Evolutionary conservation across 2,329 filamentous ascomycete species (phyloP).

Genomic region (Diaporthe batatas): DNA sequence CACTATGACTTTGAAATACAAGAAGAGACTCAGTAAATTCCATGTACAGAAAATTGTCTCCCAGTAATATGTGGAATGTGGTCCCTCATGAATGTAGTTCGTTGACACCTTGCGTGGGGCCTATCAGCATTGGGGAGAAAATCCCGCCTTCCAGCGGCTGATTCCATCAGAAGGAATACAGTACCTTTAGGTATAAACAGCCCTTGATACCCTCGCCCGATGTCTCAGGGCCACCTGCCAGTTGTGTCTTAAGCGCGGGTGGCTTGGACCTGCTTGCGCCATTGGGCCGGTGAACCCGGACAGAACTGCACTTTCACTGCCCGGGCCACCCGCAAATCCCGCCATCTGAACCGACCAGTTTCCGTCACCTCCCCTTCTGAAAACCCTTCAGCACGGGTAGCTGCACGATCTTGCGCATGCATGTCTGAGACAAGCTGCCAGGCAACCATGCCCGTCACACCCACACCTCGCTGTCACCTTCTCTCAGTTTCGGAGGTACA

Average conservation of each 20-base stretch:
- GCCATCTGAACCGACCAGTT: not conserved
- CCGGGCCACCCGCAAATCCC: too few relatives aligned
- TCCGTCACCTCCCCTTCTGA: not conserved
- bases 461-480: not conserved
- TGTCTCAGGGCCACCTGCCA: not conserved
- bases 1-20: too few relatives aligned
- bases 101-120: not conserved
- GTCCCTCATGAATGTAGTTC: not conserved
- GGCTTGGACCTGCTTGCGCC: not conserved
- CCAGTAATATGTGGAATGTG: too few relatives aligned
- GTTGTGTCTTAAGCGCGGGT: not conserved
- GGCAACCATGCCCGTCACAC: constrained; percentile 5
- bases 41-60: too few relatives aligned
- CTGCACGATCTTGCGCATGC: not conserved
- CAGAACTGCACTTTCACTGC: not conserved
- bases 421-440: not conserved
- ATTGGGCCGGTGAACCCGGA: not conserved
- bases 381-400: not conserved
- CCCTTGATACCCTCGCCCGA: not conserved
- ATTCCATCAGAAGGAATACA: not conserved
- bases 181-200: not conserved
- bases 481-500: not conserved
- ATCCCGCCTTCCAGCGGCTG: not conserved
- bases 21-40: too few relatives aligned
- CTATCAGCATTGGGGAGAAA: not conserved